These are phyloP conservation scores for Poronia punctata DNA, from an alignment of 495 filamentous ascomycete species.

Conservation along the genomic window DNA sequence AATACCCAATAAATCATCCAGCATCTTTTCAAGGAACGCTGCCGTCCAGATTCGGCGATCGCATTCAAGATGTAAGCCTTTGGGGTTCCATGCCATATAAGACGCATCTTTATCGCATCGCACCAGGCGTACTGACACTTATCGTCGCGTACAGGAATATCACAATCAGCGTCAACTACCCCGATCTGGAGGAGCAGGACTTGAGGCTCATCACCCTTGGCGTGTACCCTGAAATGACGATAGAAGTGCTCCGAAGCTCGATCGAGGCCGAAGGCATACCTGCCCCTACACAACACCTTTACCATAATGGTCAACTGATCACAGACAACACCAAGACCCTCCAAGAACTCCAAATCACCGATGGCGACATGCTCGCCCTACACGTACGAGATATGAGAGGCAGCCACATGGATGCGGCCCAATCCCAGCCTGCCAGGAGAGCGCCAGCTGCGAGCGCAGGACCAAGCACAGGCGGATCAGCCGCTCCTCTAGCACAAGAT, in stretches of 20 bases:
- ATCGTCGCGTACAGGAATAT: slow-evolving; percentile 57
- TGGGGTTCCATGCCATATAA: background rate
- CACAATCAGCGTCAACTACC: slow-evolving; percentile 77
- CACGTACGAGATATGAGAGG: slow-evolving; percentile 58
- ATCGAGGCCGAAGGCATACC: slow-evolving; percentile 56
- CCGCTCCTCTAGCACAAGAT: slow-evolving; percentile 41
- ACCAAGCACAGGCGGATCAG: slow-evolving; percentile 22
- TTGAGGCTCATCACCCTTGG: slow-evolving; percentile 79
- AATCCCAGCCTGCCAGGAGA: slow-evolving; percentile 18
- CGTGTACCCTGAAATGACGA: slow-evolving; percentile 73
- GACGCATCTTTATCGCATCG: background rate
- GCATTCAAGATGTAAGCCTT: slow-evolving; percentile 9
- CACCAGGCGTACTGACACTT: slow-evolving; percentile 1
- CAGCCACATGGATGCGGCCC: slow-evolving; percentile 27
- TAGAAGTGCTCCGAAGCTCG: slow-evolving; percentile 79
- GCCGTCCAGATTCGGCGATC: too few relatives aligned
- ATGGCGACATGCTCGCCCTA: slow-evolving; percentile 89
- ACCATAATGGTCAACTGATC: slow-evolving; percentile 83
- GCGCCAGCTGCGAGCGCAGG: slow-evolving; percentile 22
- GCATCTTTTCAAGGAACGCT: background rate
- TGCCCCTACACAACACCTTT: slow-evolving; percentile 59
- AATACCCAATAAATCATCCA: too few relatives aligned
- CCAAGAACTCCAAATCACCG: slow-evolving; percentile 69
- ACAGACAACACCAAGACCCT: slow-evolving; percentile 70
- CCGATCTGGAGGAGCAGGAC: slow-evolving; percentile 51